Conservation (phyloP, 192 early-diverging fungal species). For the Phlyctochytrium bullatum region DNA sequence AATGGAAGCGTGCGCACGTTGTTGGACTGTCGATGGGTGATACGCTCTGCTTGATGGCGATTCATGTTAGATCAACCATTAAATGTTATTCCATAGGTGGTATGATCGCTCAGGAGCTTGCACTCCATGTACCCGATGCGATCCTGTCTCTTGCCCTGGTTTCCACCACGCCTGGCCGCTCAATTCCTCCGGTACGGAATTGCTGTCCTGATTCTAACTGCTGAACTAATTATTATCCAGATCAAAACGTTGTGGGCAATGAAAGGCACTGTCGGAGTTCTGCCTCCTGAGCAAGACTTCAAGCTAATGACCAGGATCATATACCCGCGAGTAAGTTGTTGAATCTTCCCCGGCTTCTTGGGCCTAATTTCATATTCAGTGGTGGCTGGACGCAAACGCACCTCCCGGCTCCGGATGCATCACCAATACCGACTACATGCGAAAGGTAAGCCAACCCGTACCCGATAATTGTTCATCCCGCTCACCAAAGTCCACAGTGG, state of each 20-base stretch:
- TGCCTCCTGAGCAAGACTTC: conserved; percentile 6
- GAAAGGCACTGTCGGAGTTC: conserved; percentile 4
- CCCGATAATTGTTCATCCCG: background rate
- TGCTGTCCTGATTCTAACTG: background rate
- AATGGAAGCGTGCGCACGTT: conserved; percentile 48
- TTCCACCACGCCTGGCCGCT: conserved; percentile 2
- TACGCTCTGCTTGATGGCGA: too few relatives aligned
- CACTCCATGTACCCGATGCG: conserved; percentile 11
- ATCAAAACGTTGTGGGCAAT: conserved; percentile 3
- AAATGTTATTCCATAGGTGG: conserved; percentile 14
- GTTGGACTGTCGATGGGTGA: conserved; percentile 28
- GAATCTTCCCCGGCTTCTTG: background rate
- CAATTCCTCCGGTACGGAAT: background rate
- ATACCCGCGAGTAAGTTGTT: background rate
- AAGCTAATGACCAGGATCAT: conserved; percentile 6
- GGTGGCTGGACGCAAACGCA: conserved; percentile 5
- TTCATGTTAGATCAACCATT: too few relatives aligned
- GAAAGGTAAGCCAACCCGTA: background rate
- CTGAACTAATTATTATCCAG: background rate
- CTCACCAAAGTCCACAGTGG: background rate
- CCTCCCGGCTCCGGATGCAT: conserved; percentile 2
- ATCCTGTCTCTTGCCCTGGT: conserved; percentile 3
- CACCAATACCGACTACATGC: conserved; percentile 8
- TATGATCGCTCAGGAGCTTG: conserved; percentile 31
- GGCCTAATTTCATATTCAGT: background rate